Evolutionary conservation across 1,284 basidiomycete species (phyloP), one percentile per base, ranked within the genome.

Genomic region (Neolentinus lepideus): DNA sequence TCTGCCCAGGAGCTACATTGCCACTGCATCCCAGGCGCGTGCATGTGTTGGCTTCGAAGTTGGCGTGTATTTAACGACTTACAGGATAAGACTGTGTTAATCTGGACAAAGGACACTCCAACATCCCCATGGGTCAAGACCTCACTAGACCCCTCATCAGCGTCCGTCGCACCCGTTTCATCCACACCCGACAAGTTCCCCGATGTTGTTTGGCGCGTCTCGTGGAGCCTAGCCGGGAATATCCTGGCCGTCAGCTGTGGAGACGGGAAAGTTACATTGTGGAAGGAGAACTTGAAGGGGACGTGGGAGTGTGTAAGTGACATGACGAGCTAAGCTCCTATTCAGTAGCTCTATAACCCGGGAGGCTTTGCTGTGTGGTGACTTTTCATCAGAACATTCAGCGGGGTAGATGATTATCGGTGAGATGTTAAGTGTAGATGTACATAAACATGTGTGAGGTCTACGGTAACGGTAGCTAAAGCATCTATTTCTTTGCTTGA

Each of bases 271-370:
- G 94, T 99, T 27, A 94, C 90, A 12, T 76, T 99, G 54, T 99
- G 95, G 96, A 99, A 99, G 75, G 96, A 99, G 75, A 96, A 92
- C 68, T 73, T 98, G 65, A 94, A 93, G 69, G 90, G 92, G 21
- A 77, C 81, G 22, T 99, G 96, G 93, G 96, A 98, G 71, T 96
- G 94, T 69, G 93, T 98, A 56, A 94, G 89, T 67, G 92, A 96
- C 65, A 87, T 95, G 79, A 85, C 86, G 58, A 91, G 89, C 68
- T 94, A 78, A 69, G 54, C 22, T 50, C 12, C 24, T 50, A 16
- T 50, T n/a, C n/a, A n/a, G n/a, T n/a, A n/a, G n/a, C n/a, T n/a
- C n/a, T n/a, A n/a, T n/a, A n/a, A n/a, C 14, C 22, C 22, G 47
- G 12, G n/a, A 16, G 38, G n/a, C 19, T 21, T n/a, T 6, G 16